Conservation (phyloP, 2,329 filamentous ascomycete species). For the Dothistroma pini region DNA sequence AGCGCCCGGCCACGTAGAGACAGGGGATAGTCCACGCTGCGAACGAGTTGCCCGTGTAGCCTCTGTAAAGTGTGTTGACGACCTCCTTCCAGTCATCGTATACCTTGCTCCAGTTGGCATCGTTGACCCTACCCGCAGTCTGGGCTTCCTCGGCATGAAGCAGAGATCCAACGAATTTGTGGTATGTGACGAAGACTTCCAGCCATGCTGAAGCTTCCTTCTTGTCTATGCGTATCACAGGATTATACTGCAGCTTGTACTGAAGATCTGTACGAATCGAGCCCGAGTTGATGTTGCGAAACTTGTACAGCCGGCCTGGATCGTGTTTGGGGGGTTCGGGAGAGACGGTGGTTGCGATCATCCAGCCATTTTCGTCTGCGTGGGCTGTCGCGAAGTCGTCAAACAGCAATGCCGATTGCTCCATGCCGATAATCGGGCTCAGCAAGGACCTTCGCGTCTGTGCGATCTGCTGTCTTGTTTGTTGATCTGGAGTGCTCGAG, state of each 20-base stretch:
- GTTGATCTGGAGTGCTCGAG: background rate
- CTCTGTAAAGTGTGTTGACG: conserved; percentile 70
- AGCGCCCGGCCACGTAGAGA: conserved; percentile 82
- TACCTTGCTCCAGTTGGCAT: conserved; percentile 71
- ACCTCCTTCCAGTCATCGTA: conserved; percentile 90
- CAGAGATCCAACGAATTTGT: conserved; percentile 75
- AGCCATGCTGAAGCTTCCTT: conserved; percentile 75
- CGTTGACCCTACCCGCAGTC: conserved; percentile 40
- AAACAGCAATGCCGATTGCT: conserved; percentile 51
- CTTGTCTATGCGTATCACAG: conserved; percentile 40
- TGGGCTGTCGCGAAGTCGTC: conserved; percentile 69
- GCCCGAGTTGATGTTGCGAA: conserved; percentile 67
- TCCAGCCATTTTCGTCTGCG: conserved; percentile 66
- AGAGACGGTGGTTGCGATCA: conserved; percentile 69
- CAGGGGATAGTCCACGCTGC: conserved; percentile 91
- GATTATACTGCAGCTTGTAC: conserved; percentile 64
- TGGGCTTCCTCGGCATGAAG: conserved; percentile 59
- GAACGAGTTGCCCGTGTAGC: conserved; percentile 72
- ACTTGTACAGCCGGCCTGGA: conserved; percentile 62
- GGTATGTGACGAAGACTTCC: conserved; percentile 78
- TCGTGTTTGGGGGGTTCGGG: conserved; percentile 63
- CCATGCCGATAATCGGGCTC: background rate
- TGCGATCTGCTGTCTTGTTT: background rate
- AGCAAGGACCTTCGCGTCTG: conserved; percentile 43
- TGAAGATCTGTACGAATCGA: conserved; percentile 67